Conservation (phyloP, 768 basidiomycete species). For the Trametes elegans region DNA sequence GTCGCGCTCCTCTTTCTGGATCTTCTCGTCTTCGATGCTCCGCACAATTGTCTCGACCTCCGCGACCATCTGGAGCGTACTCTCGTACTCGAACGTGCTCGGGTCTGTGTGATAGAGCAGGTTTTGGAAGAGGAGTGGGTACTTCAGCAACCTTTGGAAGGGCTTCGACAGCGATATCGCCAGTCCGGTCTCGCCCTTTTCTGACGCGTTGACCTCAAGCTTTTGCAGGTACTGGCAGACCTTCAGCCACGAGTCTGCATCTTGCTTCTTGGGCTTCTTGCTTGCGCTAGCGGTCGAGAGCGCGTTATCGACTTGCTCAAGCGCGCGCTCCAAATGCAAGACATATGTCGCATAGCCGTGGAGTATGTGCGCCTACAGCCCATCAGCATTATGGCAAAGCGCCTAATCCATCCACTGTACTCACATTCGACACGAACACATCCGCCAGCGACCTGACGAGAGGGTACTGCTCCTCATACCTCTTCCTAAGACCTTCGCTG, state of each 20-base stretch:
- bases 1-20: slow-evolving; percentile 93
- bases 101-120: slow-evolving; percentile 96
- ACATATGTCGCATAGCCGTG: slow-evolving; percentile 94
- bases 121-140: slow-evolving; percentile 97
- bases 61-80: slow-evolving; percentile 92
- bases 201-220: slow-evolving; percentile 76
- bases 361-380: slow-evolving; percentile 80
- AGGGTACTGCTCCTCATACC: slow-evolving; percentile 95
- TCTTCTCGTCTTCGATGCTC: slow-evolving; percentile 97
- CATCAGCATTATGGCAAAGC: slow-evolving; percentile 19
- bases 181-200: slow-evolving; percentile 91
- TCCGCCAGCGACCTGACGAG: slow-evolving; percentile 91
- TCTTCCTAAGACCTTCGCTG: slow-evolving; percentile 78
- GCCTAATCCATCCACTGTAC: slow-evolving; percentile 31
- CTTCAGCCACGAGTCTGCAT: slow-evolving; percentile 74
- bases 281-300: slow-evolving; percentile 57
- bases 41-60: slow-evolving; percentile 96
- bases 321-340: slow-evolving; percentile 87
- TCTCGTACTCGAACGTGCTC: slow-evolving; percentile 96
- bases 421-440: slow-evolving; percentile 91
- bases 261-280: slow-evolving; percentile 82
- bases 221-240: slow-evolving; percentile 71
- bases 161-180: slow-evolving; percentile 96
- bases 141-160: slow-evolving; percentile 94
- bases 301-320: slow-evolving; percentile 83